Evolutionary conservation across 1,284 basidiomycete genomes (phyloP), one percentile per base, ranked within the genome.

Genomic region (Cutaneotrichosporon sp.): DNA sequence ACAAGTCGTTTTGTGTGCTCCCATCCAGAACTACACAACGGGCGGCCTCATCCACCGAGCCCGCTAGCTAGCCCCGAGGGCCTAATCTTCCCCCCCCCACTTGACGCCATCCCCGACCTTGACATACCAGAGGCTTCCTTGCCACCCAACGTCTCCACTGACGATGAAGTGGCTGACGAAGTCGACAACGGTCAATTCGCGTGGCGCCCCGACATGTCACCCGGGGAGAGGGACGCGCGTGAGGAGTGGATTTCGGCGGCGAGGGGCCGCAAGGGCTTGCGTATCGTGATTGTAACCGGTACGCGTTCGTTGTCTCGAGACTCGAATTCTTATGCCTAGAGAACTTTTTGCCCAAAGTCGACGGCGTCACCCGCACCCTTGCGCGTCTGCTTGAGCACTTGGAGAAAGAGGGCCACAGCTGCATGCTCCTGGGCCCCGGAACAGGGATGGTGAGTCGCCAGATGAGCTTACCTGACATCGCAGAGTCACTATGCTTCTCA

Each of bases 291-390:
- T 50, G 72, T 75, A 10, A 75, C 72, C 2, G 68, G 70, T 70
- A 37, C 24, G 42, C 19, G 24, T 7, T 26, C n/a, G 10, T 6
- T 16, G 17, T 9, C 25, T 3, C 17, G 20, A 20, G 17, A 24
- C 11, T 24, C 17, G 9, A 37, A 10, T 16, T 20, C 45, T 53
- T 34, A 55, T 25, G 1, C 1, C 46, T 67, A 72, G 80, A 82
- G 59, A 81, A 81, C 74, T 80, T 81, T 54, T 64, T 81, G 9
- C 80, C 80, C 14, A 80, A 80, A 54, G 71, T 81, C 31, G 80
- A 82, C 61, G 80, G 80, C 10, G 80, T 82, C 2, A 81, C 80
- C 0, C 70, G 80, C 20, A 81, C 80, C 0, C 68, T 82, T 5
- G 79, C 77, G 0, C 72, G 79, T n/a, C 67, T 82, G 7, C 72